Conservation (phyloP, 768 basidiomycete species). For the Suillus cothurnatus region DNA sequence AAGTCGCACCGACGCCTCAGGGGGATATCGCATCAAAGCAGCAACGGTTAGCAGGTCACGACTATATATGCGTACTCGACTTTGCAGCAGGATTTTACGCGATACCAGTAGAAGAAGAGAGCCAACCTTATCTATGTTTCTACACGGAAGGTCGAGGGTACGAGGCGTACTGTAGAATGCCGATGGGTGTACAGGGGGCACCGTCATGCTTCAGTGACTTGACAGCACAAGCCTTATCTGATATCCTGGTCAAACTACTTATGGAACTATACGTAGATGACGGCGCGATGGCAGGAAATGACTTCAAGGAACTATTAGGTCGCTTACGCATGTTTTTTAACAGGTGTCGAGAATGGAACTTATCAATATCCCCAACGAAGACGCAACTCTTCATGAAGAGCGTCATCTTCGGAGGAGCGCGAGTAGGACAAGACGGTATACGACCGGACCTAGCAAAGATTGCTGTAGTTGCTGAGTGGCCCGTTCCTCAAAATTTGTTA, state of each 20-base stretch:
- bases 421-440: slow-evolving; percentile 8
- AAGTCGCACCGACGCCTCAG: slow-evolving; percentile 12
- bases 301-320: slow-evolving; percentile 30
- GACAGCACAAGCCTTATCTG: too few relatives aligned
- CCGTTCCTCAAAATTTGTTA: background rate
- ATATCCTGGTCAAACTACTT: slow-evolving; percentile 14
- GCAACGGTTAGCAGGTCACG: slow-evolving; percentile 36
- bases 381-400: slow-evolving; percentile 36
- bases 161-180: slow-evolving; percentile 34
- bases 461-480: slow-evolving; percentile 11
- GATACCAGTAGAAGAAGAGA: slow-evolving; percentile 14
- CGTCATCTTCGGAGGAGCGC: slow-evolving; percentile 10
- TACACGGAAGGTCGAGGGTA: background rate
- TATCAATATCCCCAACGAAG: slow-evolving; percentile 38
- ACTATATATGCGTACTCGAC: slow-evolving; percentile 39
- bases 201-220: too few relatives aligned
- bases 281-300: slow-evolving; percentile 33
- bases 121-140: slow-evolving; percentile 17
- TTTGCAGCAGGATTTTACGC: slow-evolving; percentile 41
- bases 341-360: background rate
- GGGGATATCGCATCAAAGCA: slow-evolving; percentile 45
- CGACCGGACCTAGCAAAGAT: slow-evolving; percentile 10
- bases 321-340: slow-evolving; percentile 31
- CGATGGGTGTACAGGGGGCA: too few relatives aligned
- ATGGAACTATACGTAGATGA: slow-evolving; percentile 45